These are phyloP conservation scores for Withania somnifera DNA, from an alignment of 305 asterid species.

Conservation along the genomic window DNA sequence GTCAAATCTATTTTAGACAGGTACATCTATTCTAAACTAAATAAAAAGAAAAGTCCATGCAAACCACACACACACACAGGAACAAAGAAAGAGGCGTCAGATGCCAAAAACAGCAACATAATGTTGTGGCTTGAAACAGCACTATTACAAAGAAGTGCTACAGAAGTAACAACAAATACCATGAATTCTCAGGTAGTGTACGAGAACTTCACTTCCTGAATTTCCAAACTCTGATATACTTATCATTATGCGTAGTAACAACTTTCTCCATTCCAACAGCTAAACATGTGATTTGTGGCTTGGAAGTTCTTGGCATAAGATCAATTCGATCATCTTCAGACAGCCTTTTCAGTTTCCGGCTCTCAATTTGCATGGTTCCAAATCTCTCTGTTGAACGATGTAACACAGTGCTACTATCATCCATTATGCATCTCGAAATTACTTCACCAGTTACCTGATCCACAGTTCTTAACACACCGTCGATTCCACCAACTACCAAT, in stretches of 20 bases:
- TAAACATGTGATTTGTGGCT: slow-evolving; percentile 64
- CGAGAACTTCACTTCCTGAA: slow-evolving; percentile 14
- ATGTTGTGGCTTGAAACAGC: not conserved
- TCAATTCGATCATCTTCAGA: slow-evolving; percentile 48
- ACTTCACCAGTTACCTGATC: slow-evolving; percentile 71
- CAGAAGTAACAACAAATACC: not conserved
- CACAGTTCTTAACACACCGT: slow-evolving; percentile 62
- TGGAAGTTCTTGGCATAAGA: slow-evolving; percentile 35
- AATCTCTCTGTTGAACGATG: slow-evolving; percentile 18
- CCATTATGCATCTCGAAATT: slow-evolving; percentile 49
- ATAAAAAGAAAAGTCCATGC: not conserved
- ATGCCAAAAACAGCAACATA: not conserved
- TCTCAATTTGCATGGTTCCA: slow-evolving; percentile 21
- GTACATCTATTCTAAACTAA: not conserved
- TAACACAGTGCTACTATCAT: slow-evolving; percentile 18
- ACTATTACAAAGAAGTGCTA: not conserved
- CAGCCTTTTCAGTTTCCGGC: slow-evolving; percentile 37
- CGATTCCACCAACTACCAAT: slow-evolving; percentile 84
- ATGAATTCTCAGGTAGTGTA: not conserved
- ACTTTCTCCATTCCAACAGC: slow-evolving; percentile 93
- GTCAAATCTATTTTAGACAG: not conserved
- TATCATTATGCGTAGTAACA: slow-evolving; percentile 59
- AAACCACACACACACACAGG: not conserved
- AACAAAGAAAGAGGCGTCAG: not conserved
- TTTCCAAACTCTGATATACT: slow-evolving; percentile 60